These are phyloP conservation scores for Fusarium chlamydosporum DNA, from an alignment of 2,329 filamentous ascomycete genomes.

Conservation along the genomic window DNA sequence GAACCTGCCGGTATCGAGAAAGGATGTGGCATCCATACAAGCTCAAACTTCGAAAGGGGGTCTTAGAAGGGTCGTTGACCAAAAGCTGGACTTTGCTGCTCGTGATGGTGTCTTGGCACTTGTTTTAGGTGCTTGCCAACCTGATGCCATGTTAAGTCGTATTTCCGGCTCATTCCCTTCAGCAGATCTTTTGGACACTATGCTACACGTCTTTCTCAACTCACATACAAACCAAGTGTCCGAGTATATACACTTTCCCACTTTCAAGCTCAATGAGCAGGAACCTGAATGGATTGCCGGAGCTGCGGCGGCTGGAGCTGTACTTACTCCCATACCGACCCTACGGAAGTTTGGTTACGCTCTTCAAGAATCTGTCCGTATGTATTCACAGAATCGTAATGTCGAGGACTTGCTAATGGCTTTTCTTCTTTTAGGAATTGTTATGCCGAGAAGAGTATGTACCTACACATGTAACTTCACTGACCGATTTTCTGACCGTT, in stretches of 20 bases:
- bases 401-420: neutral
- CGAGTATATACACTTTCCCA: constrained; percentile 73
- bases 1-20: constrained; percentile 61
- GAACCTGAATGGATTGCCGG: constrained; percentile 72
- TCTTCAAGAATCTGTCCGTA: constrained; percentile 66
- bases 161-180: constrained; percentile 74
- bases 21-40: constrained; percentile 57
- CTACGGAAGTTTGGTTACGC: constrained; percentile 73
- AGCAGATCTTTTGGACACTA: constrained; percentile 70
- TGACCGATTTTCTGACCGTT: constrained; percentile 7
- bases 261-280: constrained; percentile 68
- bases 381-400: constrained; percentile 29
- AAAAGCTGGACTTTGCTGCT: constrained; percentile 62
- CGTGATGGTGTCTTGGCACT: constrained; percentile 75
- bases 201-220: constrained; percentile 72
- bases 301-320: constrained; percentile 73
- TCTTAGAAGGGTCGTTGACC: constrained; percentile 59
- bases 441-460: constrained; percentile 53
- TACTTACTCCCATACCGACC: constrained; percentile 68
- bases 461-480: neutral
- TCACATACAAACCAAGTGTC: constrained; percentile 69
- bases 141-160: constrained; percentile 63
- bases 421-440: constrained; percentile 45
- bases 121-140: constrained; percentile 71
- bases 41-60: constrained; percentile 58